A percentile compares a stretch with the other conserved stretches of the same genome.
Conservation (phyloP, 352 stramenopile genomes). For the Globisporangium apiculatum region DNA sequence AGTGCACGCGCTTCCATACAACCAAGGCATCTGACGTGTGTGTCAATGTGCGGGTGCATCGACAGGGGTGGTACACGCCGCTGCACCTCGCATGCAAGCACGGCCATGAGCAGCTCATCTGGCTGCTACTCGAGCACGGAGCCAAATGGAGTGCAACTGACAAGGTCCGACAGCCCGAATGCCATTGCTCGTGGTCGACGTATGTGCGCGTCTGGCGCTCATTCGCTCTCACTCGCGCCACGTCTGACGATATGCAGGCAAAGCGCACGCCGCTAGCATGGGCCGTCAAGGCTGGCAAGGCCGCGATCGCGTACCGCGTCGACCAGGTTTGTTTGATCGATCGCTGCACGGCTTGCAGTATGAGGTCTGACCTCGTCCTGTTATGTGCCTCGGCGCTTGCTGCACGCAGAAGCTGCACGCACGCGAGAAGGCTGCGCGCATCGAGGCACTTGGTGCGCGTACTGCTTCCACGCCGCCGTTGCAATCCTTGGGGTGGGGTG, state of each 20-base stretch:
- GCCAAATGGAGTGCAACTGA: conserved; percentile 48
- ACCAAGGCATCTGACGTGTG: no score
- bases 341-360: no score
- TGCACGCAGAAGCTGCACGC: conserved; percentile 36
- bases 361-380: no score
- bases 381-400: not conserved
- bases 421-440: conserved; percentile 22
- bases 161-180: conserved; percentile 22
- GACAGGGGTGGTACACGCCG: conserved; percentile 67
- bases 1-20: no score
- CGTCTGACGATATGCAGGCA: conserved; percentile 9
- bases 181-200: no score
- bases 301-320: conserved; percentile 63
- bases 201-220: conserved; percentile 1
- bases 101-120: conserved; percentile 55
- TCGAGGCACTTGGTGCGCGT: conserved; percentile 4
- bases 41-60: not conserved
- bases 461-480: not conserved
- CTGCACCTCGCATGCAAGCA: conserved; percentile 71
- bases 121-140: conserved; percentile 49
- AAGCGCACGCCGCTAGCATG: conserved; percentile 72
- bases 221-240: no score
- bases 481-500: conserved; percentile 23
- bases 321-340: conserved; percentile 33
- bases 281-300: conserved; percentile 56